Base-by-base conservation (phyloP, 208 protist genomes). In the Herpetomonas tarakana region DNA sequence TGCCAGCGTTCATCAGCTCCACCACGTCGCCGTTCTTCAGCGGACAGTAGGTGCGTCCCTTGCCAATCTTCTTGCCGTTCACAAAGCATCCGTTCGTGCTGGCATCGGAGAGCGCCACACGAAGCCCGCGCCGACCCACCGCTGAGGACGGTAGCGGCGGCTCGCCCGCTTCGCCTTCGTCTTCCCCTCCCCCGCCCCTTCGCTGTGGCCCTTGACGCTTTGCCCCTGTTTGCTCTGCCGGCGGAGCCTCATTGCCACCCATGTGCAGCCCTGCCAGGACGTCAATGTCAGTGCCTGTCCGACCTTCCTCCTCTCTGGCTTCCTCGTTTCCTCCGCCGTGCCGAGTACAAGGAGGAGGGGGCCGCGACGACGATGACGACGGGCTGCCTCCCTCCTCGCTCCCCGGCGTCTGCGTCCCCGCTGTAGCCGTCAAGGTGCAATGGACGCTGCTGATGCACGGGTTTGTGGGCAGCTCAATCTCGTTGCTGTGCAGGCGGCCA, bases 71-170 rank as follows among this genome's bases (percentile, higher is more conserved):
- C 25, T 12, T 3, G 7, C 74, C 69, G 24, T 80, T 74, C 27
- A 86, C 69, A 9, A 59, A 2, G 53, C 72, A 77, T 6, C 76
- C 74, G 52, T 90, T 90, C n/a, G 49, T 78, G 76, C 79, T 87
- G 58, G 62, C 65, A 63, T 87, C 79, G n/a, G 73, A 72, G 16
- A 87, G 44, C 3, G 70, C 14, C 7, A 85, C 51, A 26, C 22
- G 26, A 11, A 60, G 26, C 16, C 1, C 28, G 41, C 28, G 26
- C 2, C 24, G n/a, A 1, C 38, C 21, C n/a, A 21, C 45, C 11
- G 4, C 11, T 18, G 45, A 24, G 11, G 6, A 4, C 6, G 4
- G 7, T 7, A 18, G 7, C 12, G 12, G 45, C n/a, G n/a, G 6
- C 45, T 6, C 21, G 14, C n/a, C 11, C n/a, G 45, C 6, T n/a